Evolutionary conservation across 1,139 yeast species (phyloP), one percentile per base, ranked within the genome.

Genomic region (Lodderomyces parapsilosis): DNA sequence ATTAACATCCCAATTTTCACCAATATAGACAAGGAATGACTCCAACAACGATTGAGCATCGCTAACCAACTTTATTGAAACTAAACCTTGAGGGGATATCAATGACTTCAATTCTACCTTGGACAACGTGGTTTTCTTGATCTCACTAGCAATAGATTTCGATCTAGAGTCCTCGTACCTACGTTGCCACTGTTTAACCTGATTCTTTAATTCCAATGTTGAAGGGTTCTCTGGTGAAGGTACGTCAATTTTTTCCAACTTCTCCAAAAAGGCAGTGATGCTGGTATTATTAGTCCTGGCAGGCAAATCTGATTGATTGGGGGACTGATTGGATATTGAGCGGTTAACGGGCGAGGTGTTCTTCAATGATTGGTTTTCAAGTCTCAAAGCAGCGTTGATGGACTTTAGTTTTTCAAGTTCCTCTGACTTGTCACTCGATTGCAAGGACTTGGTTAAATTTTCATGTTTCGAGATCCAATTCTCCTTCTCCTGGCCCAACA

Each of bases 31-130:
- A 9, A 75, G 52, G 43, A 78, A 67, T 0, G 76, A 55, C 44
- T 80, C 83, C 10, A 78, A 59, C 30, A 74, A 60, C 1, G 80
- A 61, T 49, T 74, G 76, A 34, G 80, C 66, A 34, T 70, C 71
- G 6, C 78, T 60, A 1, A 80, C 71, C 28, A 68, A 57, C 36
- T 65, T 60, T 38, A 73, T 53, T 3, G 84, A 69, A 31, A 81
- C 62, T 27, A 70, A 55, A 1, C 85, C 85, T 32, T 57, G 50
- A 1, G 71, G 54, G 9, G 74, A 58, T 13, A 69, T 56, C 44
- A 63, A 66, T 6, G 62, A 49, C 38, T 60, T 56, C 46, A 74
- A 53, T 33, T 64, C 63, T 5, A 53, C 53, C 19, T 57, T 47
- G 6, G 59, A 52, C 38, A 64, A 40, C 27, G 65, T 55, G 11